Evolutionary conservation across 345 rosid species (phyloP), one percentile per base, ranked within the genome.

Genomic region (Eutrema heterophyllum): DNA sequence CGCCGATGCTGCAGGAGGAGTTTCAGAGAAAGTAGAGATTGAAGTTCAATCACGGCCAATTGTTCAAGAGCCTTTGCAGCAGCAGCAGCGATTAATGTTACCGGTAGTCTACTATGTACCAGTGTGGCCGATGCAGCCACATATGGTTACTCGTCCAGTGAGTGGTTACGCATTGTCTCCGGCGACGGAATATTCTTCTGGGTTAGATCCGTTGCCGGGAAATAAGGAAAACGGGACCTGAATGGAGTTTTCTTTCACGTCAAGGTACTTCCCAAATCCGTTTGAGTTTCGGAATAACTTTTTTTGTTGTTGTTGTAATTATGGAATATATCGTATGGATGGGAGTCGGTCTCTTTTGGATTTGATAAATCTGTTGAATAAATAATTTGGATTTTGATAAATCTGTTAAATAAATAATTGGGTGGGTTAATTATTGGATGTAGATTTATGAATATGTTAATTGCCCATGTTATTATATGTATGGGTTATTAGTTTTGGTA

Each of bases 111-210:
- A 49, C 9, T 50, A 50, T 66, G 32, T 59, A 71, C 59, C 59
- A 8, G 30, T 71, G 16, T 71, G 36, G 67, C 59, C 18, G 50
- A 49, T 71, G 67, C 67, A 15, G 51, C 40, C 74, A 38, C 67
- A 59, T 15, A 70, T 49, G 18, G 38, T 58, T 15, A 46, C 44
- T 46, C 54, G 29, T 46, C 45, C 43, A 12, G n/a, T 43, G 33
- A 49, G 29, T 68, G 18, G 36, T 45, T 57, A 70, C 11, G 2
- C 74, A 2, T 70, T 58, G 16, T 14, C 65, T 57, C 64, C 73
- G 26, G 55, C 45, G 1, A 33, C 9, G 5, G 64, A 56, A 44
- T n/a, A 56, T 69, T 33, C 67, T 58, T 24, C 49, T 58, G 4
- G 36, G 12, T 11, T 11, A 24, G 29, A 14, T 58, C 29, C 27